These are phyloP conservation scores for Pholiota conissans DNA, from an alignment of 768 basidiomycete species.

Conservation along the genomic window DNA sequence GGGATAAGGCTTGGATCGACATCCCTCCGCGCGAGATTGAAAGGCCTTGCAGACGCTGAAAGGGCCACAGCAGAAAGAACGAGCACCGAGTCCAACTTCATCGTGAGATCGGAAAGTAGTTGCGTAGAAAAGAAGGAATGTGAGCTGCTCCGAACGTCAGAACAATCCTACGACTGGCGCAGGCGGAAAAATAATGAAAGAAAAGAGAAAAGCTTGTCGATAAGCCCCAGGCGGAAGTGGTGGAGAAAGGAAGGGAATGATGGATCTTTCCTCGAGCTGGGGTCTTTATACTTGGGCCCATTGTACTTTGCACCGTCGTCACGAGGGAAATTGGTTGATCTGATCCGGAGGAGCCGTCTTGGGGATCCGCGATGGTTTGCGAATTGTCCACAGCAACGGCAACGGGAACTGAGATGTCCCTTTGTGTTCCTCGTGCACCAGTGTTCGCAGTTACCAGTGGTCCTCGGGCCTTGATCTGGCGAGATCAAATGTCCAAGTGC, in stretches of 20 bases:
- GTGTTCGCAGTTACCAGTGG: too few species aligned
- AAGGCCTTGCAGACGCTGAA: slow-evolving; percentile 39
- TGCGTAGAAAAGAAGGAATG: slow-evolving; percentile 4
- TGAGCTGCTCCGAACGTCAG: slow-evolving; percentile 5
- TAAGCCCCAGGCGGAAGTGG: slow-evolving; percentile 9
- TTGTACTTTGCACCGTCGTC: neutral
- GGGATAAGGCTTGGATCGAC: slow-evolving; percentile 49
- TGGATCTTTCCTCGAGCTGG: too few species aligned
- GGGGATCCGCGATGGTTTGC: too few species aligned
- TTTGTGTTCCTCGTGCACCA: neutral
- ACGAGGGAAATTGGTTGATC: neutral
- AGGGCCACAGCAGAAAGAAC: slow-evolving; percentile 28
- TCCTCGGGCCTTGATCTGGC: too few species aligned
- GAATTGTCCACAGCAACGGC: neutral
- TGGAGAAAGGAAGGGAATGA: slow-evolving; percentile 2
- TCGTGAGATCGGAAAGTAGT: neutral
- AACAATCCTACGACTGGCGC: slow-evolving; percentile 12
- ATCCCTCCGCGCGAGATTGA: slow-evolving; percentile 35
- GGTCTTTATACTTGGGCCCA: neutral
- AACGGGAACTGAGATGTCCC: neutral
- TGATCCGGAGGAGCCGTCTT: too few species aligned
- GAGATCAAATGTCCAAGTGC: too few species aligned
- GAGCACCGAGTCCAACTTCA: slow-evolving; percentile 26
- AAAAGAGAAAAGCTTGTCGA: slow-evolving; percentile 15
- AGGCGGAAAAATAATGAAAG: slow-evolving; percentile 2